Conservation (phyloP, 192 early-diverging fungal species). For the Dispira simplex region DNA sequence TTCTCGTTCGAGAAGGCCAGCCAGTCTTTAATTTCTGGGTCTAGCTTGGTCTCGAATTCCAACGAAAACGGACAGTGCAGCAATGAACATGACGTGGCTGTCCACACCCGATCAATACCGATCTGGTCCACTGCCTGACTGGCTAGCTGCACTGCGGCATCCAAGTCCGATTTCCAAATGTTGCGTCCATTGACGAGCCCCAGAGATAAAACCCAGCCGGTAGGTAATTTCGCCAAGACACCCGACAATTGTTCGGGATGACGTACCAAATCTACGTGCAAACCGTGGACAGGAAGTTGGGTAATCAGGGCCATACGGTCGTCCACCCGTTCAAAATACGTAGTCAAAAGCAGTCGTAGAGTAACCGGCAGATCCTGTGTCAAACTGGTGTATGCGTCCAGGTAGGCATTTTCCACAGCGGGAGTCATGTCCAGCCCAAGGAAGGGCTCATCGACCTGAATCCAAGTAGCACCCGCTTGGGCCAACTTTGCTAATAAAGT, state of each 20-base stretch:
- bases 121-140: conserved; percentile 46
- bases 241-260: conserved; percentile 63
- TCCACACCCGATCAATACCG: conserved; percentile 58
- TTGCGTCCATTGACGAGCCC: conserved; percentile 95
- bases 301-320: conserved; percentile 54
- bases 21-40: conserved; percentile 78
- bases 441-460: conserved; percentile 76
- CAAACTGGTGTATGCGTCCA: conserved; percentile 46
- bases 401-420: conserved; percentile 33
- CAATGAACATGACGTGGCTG: conserved; percentile 84
- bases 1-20: conserved; percentile 90
- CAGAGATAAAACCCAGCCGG: conserved; percentile 62
- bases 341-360: conserved; percentile 67
- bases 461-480: conserved; percentile 61
- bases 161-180: conserved; percentile 91
- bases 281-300: conserved; percentile 60
- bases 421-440: conserved; percentile 45
- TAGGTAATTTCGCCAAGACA: conserved; percentile 40
- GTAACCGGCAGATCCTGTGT: conserved; percentile 23
- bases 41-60: conserved; percentile 54
- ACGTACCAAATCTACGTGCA: conserved; percentile 88
- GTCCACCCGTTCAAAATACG: conserved; percentile 84
- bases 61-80: conserved; percentile 87
- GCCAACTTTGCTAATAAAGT: conserved; percentile 59
- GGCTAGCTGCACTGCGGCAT: conserved; percentile 47